phyloP scores from a whole-genome alignment of 1,284 basidiomycete species.

The Cutaneotrichosporon sp. region DNA sequence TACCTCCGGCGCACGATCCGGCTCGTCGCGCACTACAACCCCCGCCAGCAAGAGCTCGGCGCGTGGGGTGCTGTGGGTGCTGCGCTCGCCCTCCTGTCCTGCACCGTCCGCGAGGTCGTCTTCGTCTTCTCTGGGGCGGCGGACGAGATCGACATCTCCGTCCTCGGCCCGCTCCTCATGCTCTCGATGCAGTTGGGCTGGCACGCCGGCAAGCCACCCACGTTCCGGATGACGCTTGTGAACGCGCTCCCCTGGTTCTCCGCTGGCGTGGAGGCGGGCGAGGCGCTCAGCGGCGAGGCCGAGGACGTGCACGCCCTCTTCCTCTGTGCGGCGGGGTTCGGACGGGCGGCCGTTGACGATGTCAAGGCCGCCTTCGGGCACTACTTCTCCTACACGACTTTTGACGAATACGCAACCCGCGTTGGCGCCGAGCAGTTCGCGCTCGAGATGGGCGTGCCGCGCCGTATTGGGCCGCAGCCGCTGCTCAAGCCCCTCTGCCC shows the following conservation, averaged over 20 bases:
- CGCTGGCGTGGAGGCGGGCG: background rate
- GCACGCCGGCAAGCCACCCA: background rate
- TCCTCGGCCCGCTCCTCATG: constrained; percentile 1
- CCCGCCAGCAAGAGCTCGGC: background rate
- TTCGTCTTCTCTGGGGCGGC: background rate
- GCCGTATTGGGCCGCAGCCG: background rate
- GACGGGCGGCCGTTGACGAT: background rate
- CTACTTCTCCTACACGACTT: background rate
- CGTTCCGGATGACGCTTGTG: background rate
- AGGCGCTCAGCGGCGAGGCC: background rate
- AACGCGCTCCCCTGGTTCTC: background rate
- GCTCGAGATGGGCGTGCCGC: background rate
- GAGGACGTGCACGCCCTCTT: constrained; percentile 3
- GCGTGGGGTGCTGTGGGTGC: background rate
- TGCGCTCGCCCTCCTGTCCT: background rate
- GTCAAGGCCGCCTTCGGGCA: background rate
- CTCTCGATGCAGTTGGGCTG: background rate
- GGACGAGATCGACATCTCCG: background rate
- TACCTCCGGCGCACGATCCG: background rate
- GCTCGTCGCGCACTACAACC: background rate
- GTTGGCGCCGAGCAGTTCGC: background rate
- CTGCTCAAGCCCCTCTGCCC: too few species aligned
- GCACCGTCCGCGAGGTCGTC: background rate
- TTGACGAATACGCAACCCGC: background rate
- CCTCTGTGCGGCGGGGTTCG: background rate